These are phyloP conservation scores for Xylaria grammica DNA, from an alignment of 495 filamentous ascomycete genomes.

Conservation along the genomic window DNA sequence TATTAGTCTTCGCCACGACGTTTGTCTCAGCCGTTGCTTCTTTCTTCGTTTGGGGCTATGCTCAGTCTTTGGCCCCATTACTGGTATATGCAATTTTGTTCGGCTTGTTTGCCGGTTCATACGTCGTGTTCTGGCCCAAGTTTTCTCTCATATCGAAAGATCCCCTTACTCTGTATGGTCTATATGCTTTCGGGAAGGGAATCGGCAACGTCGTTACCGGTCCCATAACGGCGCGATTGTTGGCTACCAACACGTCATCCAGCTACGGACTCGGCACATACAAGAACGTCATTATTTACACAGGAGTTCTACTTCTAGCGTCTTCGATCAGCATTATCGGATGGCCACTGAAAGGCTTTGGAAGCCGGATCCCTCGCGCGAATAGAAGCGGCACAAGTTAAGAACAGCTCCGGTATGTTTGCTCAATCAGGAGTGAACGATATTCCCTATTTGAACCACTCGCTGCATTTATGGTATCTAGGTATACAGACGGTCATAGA, in stretches of 20 bases:
- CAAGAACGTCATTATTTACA: no score
- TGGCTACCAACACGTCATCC: background rate
- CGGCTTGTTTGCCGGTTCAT: slow-evolving; percentile 45
- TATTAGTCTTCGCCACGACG: slow-evolving; percentile 51
- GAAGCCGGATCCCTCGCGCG: no score
- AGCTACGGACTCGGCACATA: no score
- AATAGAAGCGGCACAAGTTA: no score
- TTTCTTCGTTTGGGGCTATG: slow-evolving; percentile 39
- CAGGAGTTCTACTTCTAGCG: no score
- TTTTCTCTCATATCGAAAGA: slow-evolving; percentile 37
- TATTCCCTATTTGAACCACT: no score
- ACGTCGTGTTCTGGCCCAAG: slow-evolving; percentile 33
- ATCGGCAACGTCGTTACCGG: slow-evolving; percentile 43
- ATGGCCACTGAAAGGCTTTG: no score
- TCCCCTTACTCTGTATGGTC: slow-evolving; percentile 25
- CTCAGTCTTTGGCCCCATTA: slow-evolving; percentile 29
- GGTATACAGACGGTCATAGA: no score
- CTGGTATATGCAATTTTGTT: slow-evolving; percentile 39
- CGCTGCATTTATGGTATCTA: no score
- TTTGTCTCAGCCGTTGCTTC: slow-evolving; percentile 30
- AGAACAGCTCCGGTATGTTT: no score
- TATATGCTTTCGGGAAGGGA: slow-evolving; percentile 41
- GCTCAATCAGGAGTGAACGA: no score
- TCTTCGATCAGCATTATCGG: no score
- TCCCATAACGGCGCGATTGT: slow-evolving; percentile 36